Conservation (phyloP, 1,139 yeast species). For the Kodamaea sp. region DNA sequence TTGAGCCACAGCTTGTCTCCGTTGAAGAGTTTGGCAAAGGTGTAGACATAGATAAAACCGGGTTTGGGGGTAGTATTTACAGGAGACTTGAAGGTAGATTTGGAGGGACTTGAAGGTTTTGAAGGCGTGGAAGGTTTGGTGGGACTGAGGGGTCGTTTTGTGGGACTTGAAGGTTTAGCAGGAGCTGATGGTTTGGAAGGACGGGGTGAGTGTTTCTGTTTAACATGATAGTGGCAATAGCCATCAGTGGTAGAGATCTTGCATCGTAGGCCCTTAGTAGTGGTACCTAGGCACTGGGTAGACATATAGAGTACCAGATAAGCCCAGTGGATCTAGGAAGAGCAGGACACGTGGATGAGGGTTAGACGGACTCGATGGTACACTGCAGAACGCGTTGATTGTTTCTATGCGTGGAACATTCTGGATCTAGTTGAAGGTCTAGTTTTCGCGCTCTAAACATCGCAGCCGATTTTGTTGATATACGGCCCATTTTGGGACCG, state of each 20-base stretch:
- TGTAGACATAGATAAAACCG: conserved; percentile 58
- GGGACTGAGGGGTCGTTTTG: background rate
- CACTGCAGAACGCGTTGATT: no score
- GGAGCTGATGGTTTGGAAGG: background rate
- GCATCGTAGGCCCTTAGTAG: conserved; percentile 33
- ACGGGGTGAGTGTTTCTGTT: conserved; percentile 8
- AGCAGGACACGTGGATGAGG: no score
- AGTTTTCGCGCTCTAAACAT: no score
- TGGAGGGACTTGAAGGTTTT: background rate
- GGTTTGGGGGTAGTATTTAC: conserved; percentile 5
- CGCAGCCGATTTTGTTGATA: no score
- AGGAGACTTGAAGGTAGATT: background rate
- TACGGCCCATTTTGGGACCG: no score
- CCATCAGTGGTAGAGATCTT: conserved; percentile 21
- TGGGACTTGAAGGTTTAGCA: background rate
- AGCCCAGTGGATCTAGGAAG: no score
- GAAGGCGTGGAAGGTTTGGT: background rate
- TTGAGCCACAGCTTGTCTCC: conserved; percentile 29
- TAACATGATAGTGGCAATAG: conserved; percentile 30
- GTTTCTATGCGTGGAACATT: no score
- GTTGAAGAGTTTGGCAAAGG: conserved; percentile 42
- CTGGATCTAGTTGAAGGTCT: no score
- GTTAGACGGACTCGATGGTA: no score
- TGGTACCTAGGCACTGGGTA: conserved; percentile 36
- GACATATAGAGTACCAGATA: no score